Base-by-base conservation (phyloP, 176 grass and related monocot species). In the Microstegium vimineum region DNA sequence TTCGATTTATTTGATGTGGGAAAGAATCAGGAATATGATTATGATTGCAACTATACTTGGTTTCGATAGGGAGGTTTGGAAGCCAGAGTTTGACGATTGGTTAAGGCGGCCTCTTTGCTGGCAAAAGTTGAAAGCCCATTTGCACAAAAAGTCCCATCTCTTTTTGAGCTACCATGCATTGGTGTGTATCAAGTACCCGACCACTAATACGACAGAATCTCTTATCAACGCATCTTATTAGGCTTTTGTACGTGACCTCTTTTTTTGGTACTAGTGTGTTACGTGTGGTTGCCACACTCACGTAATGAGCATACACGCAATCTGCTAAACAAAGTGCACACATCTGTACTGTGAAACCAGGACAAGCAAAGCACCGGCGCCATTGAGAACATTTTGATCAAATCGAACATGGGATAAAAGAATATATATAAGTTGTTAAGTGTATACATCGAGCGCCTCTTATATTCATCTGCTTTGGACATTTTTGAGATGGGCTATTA, bases 81-180 rank as follows among this genome's bases (percentile, higher is more conserved):
- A 7, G 18, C 52, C 32, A 73, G 18, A 52, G 67, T 71, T 89
- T 32, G 22, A 64, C 40, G 62, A 69, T 71, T 76, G 31, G 76
- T 34, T 76, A 9, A 40, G 9, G 47, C 0, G 26, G 22, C 30
- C 12, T 62, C 62, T 76, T n/a, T 22, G 65, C 26, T 65, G 34
- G 16, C 34, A 88, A 78, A 77, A 42, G 80, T 70, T 40, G 32
- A 87, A 87, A 13, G 17, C 33, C 79, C 54, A 72, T 56, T 73
- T 83, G 80, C 86, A 78, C 31, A 22, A 63, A 71, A 87, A 37
- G 52, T 42, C 33, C 27, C 36, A 20, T 6, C 8, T 26, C 69
- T 47, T 75, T 84, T 85, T 54, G 1, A n/a, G 25, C 3, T 33
- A 42, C 62, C 52, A 47, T 66, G 41, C 20, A 75, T 74, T 59